Base-by-base conservation (phyloP, 306 rosid genomes). In the Pyrus communis region DNA sequence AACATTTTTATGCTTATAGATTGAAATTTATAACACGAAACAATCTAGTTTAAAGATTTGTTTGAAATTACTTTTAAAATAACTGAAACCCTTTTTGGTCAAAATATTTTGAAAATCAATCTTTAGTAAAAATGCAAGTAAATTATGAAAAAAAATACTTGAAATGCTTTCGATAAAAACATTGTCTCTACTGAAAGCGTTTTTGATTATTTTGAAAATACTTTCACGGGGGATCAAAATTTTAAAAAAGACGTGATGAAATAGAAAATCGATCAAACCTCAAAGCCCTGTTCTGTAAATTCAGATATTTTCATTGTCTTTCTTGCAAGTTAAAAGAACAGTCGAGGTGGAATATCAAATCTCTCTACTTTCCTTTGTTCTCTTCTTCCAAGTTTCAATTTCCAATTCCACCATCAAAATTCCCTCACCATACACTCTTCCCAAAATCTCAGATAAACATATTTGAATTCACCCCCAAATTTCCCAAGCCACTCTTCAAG, bases 371-470 rank as follows among this genome's bases (percentile, higher is more conserved):
- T 4, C 66, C 33, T 38, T 40, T 73, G 77, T 60, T 60, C 77
- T 73, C 70, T 45, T 78, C 78, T 38, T 70, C 49, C 40, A 35
- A 67, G 2, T 51, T 51, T 51, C 21, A 51, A 51, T 51, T 38
- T 78, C 70, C 14, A 33, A 42, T 66, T 76, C 28, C 76, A 14
- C 30, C 82, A 19, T 5, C 55, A 75, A 83, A 82, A 55, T 79
- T 85, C 78, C 33, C 63, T 33, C 4, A 79, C 78, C 84, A 52
- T 59, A 23, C 71, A 71, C 17, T 62, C 60, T 70, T 75, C 71
- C 12, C 82, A 65, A 23, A 78, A 77, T 85, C 78, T 21, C 66
- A 35, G 72, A 70, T 64, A 17, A 46, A 65, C 79, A 86, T 85
- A 55, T 6, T 77, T 69, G 19, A 52, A 21, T 78, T 80, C 59